Conservation (phyloP, 805 yeast genomes). For the Pichia paraexigua region DNA sequence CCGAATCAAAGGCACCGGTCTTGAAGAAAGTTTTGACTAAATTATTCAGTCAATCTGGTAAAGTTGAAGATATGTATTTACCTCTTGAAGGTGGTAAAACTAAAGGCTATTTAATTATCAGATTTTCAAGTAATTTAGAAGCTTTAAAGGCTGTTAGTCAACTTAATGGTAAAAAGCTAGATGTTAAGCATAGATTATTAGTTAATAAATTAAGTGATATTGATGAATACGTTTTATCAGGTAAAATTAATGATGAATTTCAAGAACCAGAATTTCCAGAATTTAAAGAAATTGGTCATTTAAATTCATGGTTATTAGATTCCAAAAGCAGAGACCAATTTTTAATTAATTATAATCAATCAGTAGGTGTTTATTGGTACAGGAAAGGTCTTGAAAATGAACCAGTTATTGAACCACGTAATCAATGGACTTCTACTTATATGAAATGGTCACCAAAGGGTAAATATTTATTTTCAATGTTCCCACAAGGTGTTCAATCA, state of each 20-base stretch:
- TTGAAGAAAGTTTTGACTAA: constrained; percentile 80
- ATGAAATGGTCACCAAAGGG: constrained; percentile 93
- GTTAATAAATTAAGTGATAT: constrained; percentile 79
- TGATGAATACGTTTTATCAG: constrained; percentile 66
- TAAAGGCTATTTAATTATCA: constrained; percentile 81
- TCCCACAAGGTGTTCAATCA: constrained; percentile 88
- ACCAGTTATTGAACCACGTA: constrained; percentile 67
- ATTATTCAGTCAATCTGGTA: constrained; percentile 71
- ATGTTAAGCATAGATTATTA: constrained; percentile 81
- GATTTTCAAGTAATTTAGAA: constrained; percentile 56
- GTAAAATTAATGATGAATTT: constrained; percentile 53
- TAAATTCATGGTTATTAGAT: constrained; percentile 89
- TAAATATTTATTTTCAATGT: constrained; percentile 76
- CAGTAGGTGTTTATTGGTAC: constrained; percentile 84
- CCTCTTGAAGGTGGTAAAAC: constrained; percentile 76
- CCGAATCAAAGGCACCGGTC: constrained; percentile 77
- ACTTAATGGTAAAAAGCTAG: constrained; percentile 84
- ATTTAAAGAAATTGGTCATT: constrained; percentile 68
- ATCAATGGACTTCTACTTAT: constrained; percentile 80
- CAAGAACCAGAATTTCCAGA: constrained; percentile 66
- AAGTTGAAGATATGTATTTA: constrained; percentile 71
- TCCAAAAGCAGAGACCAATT: constrained; percentile 85
- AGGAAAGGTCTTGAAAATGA: constrained; percentile 63
- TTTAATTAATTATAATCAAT: constrained; percentile 68
- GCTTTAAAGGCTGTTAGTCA: constrained; percentile 75